phyloP scores from a whole-genome alignment of 1,139 yeast genomes.

The Kodamaea sp. region DNA sequence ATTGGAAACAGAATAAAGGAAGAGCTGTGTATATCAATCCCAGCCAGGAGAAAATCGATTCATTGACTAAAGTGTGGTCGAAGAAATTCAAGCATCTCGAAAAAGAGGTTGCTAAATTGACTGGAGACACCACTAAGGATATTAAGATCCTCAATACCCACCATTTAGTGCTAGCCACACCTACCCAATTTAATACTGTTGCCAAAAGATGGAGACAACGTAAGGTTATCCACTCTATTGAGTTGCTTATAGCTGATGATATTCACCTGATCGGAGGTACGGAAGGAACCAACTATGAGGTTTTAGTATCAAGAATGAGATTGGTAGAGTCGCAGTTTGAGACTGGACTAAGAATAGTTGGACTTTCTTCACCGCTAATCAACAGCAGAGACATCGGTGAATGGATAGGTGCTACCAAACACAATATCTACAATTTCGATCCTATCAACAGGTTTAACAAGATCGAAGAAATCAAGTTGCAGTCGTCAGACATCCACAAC shows the following conservation, averaged over 20 bases:
- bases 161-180: constrained; percentile 77
- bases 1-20: constrained; percentile 61
- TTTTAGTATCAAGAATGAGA: constrained; percentile 66
- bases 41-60: constrained; percentile 53
- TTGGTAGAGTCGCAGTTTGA: constrained; percentile 68
- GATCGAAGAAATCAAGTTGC: constrained; percentile 59
- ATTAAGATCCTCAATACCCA: constrained; percentile 53
- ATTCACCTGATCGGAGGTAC: constrained; percentile 57
- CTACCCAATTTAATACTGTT: constrained; percentile 69
- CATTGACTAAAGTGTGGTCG: constrained; percentile 50
- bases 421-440: constrained; percentile 66
- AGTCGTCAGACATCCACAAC: constrained; percentile 18
- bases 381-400: constrained; percentile 79
- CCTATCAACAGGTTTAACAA: constrained; percentile 60
- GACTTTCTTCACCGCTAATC: constrained; percentile 66
- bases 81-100: constrained; percentile 44
- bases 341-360: constrained; percentile 58
- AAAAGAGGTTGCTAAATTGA: constrained; percentile 55
- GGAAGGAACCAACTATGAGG: constrained; percentile 67
- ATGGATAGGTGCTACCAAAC: constrained; percentile 76
- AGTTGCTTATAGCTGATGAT: constrained; percentile 72
- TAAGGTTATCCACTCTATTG: constrained; percentile 67
- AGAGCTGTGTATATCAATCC: constrained; percentile 73
- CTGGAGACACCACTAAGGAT: constrained; percentile 63
- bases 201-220: constrained; percentile 84